Evolutionary conservation across 1,139 yeast species (phyloP), one percentile per base, ranked within the genome.

Genomic region (Yamadazyma jaroonii): DNA sequence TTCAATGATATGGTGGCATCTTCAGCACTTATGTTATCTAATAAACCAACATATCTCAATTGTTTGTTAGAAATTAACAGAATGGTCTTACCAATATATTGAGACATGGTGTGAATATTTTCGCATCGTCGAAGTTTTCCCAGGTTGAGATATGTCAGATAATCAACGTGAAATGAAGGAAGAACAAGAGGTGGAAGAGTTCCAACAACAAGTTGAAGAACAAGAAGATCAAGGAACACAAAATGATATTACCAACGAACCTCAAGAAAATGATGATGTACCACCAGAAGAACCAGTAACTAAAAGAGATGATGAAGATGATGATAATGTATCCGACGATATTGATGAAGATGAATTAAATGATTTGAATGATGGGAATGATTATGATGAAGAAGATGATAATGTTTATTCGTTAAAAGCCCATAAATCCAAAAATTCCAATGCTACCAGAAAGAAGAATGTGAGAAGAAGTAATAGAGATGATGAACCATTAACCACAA

Each of bases 11-110:
- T 95, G 1, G 97, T 89, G 46, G 96, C 88, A 48, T 86, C 87
- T 42, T 85, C 90, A 13, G 96, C 94, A 59, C 89, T 89, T 55
- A 94, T 87, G 46, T 80, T 84, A 48, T 88, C 90, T 55, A 92
- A 74, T 20, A 79, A 67, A 29, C 99, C 99, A 39, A 89, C 94
- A 57, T 89, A 90, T 49, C 89, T 79, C 50, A 88, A 85, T 35
- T 92, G 95, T 52, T 89, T 85, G 54, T 82, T 84, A 45, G 97
- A 86, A 50, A 89, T 79, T 61, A 92, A 74, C 28, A 96, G 84
- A 52, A 92, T 90, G 40, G 95, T 85, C 62, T 88, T 89, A 22
- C 98, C 99, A 52, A 88, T 83, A 61, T 84, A 88, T 53, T 86
- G 88, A 34, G 95, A 84, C 95, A 86, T 86, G 41, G 38, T 20